phyloP scores from a whole-genome alignment of 805 yeast genomes.

The Candida tammaniensis region DNA sequence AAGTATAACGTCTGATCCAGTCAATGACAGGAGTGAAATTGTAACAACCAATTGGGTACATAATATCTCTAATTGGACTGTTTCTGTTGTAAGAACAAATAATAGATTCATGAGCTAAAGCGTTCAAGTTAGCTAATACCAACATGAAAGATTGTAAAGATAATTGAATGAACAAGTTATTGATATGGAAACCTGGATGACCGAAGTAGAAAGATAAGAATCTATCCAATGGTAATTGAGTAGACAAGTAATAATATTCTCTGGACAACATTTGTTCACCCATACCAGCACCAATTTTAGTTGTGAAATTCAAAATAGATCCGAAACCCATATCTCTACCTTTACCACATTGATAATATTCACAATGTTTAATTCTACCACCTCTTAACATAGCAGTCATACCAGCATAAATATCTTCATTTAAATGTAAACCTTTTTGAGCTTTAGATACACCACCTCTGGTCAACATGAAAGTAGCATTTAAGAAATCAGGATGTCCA shows the following conservation, averaged over 20 bases:
- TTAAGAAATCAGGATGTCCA: conserved; percentile 84
- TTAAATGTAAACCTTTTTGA: conserved; percentile 76
- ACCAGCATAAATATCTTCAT: conserved; percentile 86
- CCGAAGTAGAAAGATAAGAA: conserved; percentile 80
- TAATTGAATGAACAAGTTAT: conserved; percentile 69
- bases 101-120: conserved; percentile 58
- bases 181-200: conserved; percentile 83
- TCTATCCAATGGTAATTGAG: conserved; percentile 73
- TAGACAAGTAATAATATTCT: conserved; percentile 75
- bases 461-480: conserved; percentile 73
- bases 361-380: conserved; percentile 82
- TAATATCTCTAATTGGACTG: conserved; percentile 59
- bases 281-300: conserved; percentile 89
- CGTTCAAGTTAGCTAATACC: conserved; percentile 61
- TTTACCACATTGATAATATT: conserved; percentile 82
- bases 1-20: conserved; percentile 72
- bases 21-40: conserved; percentile 67
- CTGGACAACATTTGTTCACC: conserved; percentile 84
- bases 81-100: conserved; percentile 60
- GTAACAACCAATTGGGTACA: conserved; percentile 67
- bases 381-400: conserved; percentile 77
- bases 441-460: conserved; percentile 88
- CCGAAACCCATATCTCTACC: conserved; percentile 86
- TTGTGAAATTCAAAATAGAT: conserved; percentile 75
- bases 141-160: conserved; percentile 57